Evolutionary conservation across 257 asterid genomes (phyloP).

Genomic region (Echites panduratus): DNA sequence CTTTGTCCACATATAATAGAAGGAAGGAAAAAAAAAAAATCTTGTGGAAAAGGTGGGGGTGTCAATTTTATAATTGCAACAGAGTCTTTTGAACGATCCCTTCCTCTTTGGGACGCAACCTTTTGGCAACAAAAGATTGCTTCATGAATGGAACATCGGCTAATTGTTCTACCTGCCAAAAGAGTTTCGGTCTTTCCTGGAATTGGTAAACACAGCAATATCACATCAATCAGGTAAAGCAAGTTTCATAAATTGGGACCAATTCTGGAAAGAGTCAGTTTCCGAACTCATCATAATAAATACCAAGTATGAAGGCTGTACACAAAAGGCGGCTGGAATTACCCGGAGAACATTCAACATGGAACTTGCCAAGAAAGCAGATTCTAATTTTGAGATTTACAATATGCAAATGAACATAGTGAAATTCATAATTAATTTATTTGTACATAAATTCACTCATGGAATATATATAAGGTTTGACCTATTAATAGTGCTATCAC

Average conservation of each 20-base stretch:
- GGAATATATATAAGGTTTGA: conserved; percentile 1
- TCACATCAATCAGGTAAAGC: neutral
- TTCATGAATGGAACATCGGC: neutral
- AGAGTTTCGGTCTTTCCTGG: neutral
- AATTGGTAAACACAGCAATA: neutral
- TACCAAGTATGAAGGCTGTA: neutral
- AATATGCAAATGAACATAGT: conserved; percentile 1
- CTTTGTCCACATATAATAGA: neutral
- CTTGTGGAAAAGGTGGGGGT: no score
- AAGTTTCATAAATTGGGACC: neutral
- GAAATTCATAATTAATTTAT: conserved; percentile 10
- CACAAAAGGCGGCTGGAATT: conserved; percentile 17
- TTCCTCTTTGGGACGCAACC: neutral
- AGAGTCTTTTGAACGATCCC: no score
- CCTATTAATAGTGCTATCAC: conserved; percentile 1
- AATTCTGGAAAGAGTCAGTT: neutral
- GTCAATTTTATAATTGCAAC: no score
- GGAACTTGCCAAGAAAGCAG: conserved; percentile 2
- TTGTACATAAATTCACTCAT: conserved; percentile 14
- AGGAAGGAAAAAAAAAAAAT: no score
- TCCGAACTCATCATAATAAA: neutral
- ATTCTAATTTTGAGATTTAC: conserved; percentile 16
- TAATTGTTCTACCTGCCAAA: neutral
- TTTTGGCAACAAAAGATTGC: neutral
- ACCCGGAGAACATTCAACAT: conserved; percentile 3